Conservation (phyloP, 2,329 filamentous ascomycete species). For the Cladosporium sp. region DNA sequence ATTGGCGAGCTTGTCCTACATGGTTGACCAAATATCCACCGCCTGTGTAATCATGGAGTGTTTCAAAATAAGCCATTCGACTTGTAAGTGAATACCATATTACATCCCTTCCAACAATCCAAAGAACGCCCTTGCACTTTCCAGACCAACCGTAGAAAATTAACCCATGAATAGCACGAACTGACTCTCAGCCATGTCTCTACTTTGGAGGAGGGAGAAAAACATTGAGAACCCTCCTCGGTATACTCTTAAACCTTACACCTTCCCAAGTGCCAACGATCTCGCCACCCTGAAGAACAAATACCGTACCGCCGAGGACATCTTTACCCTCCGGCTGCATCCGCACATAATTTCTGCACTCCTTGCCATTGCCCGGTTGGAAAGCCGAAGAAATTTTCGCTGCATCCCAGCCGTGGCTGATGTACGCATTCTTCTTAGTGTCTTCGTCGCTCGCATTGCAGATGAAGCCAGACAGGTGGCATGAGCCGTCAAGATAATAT, state of each 20-base stretch:
- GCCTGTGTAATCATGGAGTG: too few relatives aligned
- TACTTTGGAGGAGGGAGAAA: slow-evolving; percentile 55
- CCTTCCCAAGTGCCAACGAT: slow-evolving; percentile 31
- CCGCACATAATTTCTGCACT: slow-evolving; percentile 27
- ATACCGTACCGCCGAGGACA: slow-evolving; percentile 27
- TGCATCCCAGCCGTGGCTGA: slow-evolving; percentile 34
- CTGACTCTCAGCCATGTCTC: too few relatives aligned
- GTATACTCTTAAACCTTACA: slow-evolving; percentile 46
- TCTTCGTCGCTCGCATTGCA: slow-evolving; percentile 32
- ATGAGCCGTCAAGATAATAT: slow-evolving; percentile 33
- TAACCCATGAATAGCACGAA: too few relatives aligned
- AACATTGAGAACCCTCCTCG: slow-evolving; percentile 58
- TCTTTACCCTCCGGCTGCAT: slow-evolving; percentile 28
- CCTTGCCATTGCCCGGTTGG: slow-evolving; percentile 12
- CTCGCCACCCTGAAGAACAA: slow-evolving; percentile 27
- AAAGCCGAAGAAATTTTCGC: slow-evolving; percentile 26
- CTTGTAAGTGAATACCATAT: too few relatives aligned
- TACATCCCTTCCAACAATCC: too few relatives aligned
- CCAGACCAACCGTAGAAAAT: too few relatives aligned
- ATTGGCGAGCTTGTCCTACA: too few relatives aligned
- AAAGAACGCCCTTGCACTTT: too few relatives aligned
- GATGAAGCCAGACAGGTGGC: slow-evolving; percentile 35
- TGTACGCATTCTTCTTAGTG: slow-evolving; percentile 29
- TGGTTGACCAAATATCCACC: too few relatives aligned
- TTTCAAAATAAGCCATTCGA: too few relatives aligned